Base-by-base conservation (phyloP, 768 basidiomycete species). In the Lanmaoa rubissima region DNA sequence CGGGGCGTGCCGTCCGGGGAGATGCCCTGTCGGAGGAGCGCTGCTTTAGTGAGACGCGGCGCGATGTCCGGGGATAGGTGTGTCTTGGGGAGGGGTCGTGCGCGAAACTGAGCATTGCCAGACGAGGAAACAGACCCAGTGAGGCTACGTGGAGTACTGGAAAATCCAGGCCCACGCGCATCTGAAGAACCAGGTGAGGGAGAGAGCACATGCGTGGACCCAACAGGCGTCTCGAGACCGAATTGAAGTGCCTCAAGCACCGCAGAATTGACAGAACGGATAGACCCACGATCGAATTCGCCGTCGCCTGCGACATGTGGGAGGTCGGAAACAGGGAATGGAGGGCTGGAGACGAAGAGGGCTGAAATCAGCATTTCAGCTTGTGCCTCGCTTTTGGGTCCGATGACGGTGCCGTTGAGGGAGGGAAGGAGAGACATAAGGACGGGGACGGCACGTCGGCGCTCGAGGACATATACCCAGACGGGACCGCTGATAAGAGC, bases 391-490 rank as follows among this genome's bases (percentile, higher is more conserved):
- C 87, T 86, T 4, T 83, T 75, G 13, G 90, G 86, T 42, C 87
- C 90, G 78, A 92, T 88, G 51, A 94, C 65, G 0, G 78, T 88
- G 67, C 85, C 75, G 49, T 60, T 48, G 40, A 73, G 58, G 26
- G 70, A 68, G 53, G 89, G 88, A 81, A 92, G 89, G 64, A 93
- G 82, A 1, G 86, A 84, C 45, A 82, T 77, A 80, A 87, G 87
- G 51, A 91, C 88, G 71, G 91, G 85, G 47, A 94, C 86, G 7
- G 92, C 88, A 39, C 87, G 83, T 50, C 87, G 78, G 38, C 91
- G 83, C 68, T 92, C 92, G 59, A 94, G 86, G 39, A 94, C 87
- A 70, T 92, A 94, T 21, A 94, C 90, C 88, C 92, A 92, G n/a
- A 92, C 88, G 19, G 91, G 87, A 55, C 89, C 90, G 59, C 90